A percentile compares a stretch with the other conserved stretches of the same genome.
These are phyloP conservation scores for Oryza meridionalis DNA, from an alignment of 176 grass and related monocot species.

Conservation along the genomic window DNA sequence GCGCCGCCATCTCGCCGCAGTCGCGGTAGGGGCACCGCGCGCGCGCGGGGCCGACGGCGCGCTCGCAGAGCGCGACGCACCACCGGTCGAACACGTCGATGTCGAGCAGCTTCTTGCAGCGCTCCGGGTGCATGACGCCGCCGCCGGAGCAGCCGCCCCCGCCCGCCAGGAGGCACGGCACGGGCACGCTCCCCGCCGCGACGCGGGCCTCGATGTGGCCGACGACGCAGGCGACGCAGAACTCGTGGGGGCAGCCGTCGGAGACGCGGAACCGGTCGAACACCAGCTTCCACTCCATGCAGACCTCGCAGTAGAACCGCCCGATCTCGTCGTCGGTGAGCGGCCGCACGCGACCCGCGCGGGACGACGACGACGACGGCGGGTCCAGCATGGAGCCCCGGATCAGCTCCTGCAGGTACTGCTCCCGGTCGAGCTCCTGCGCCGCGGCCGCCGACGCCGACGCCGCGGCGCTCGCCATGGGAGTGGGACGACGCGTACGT, in stretches of 20 bases:
- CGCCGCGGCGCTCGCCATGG: neutral
- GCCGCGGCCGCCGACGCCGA: too few relatives aligned
- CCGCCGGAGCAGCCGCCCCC: constrained; percentile 16
- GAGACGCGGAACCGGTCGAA: constrained; percentile 34
- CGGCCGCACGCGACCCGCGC: constrained; percentile 18
- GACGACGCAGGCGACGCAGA: constrained; percentile 54
- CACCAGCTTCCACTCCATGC: constrained; percentile 13
- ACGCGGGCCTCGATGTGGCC: constrained; percentile 38
- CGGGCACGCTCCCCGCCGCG: constrained; percentile 21
- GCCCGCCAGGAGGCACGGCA: constrained; percentile 29
- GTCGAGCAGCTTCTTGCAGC: constrained; percentile 50
- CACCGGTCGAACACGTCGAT: constrained; percentile 56
- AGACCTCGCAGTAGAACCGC: constrained; percentile 42
- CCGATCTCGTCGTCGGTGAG: constrained; percentile 53
- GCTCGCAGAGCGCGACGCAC: constrained; percentile 53
- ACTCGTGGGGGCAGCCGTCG: constrained; percentile 19
- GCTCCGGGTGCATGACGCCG: constrained; percentile 42
- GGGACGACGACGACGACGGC: neutral
- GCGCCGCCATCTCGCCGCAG: constrained; percentile 37
- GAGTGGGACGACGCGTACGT: neutral
- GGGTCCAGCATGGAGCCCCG: constrained; percentile 37
- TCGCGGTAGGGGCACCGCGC: constrained; percentile 36
- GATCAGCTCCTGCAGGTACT: constrained; percentile 45
- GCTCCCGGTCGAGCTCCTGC: neutral
- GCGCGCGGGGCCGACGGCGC: constrained; percentile 29